Conservation (phyloP, 805 yeast genomes). For the Monosporozyma siamensis region DNA sequence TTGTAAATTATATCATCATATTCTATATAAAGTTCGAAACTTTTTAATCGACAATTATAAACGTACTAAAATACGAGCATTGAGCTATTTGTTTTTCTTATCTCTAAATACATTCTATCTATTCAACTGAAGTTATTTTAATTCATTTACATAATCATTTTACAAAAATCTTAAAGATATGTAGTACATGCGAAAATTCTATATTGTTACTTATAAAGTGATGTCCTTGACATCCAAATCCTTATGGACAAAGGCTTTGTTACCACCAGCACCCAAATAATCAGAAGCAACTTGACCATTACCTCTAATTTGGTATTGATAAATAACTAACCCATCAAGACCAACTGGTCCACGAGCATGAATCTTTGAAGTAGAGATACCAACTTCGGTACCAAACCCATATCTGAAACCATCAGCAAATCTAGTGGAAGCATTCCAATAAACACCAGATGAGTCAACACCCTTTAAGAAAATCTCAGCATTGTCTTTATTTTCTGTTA, state of each 20-base stretch:
- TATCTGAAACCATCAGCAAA: conserved; percentile 98
- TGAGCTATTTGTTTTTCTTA: too few relatives aligned
- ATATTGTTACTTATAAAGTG: conserved; percentile 12
- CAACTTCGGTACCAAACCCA: conserved; percentile 98
- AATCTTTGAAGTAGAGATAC: conserved; percentile 91
- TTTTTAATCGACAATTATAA: not conserved
- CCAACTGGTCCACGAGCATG: conserved; percentile 99
- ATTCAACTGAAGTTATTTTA: too few relatives aligned
- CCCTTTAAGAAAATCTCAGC: conserved; percentile 78
- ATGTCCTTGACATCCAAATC: conserved; percentile 37
- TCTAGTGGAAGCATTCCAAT: conserved; percentile 95
- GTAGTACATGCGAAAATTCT: too few relatives aligned
- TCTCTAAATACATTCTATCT: too few relatives aligned
- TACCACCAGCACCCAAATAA: conserved; percentile 89
- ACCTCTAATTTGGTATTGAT: conserved; percentile 89
- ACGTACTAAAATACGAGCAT: too few relatives aligned
- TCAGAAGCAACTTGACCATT: conserved; percentile 88
- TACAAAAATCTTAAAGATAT: too few relatives aligned
- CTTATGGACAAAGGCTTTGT: conserved; percentile 65
- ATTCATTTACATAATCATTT: too few relatives aligned
- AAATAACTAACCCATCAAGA: conserved; percentile 89
- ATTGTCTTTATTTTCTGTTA: conserved; percentile 60
- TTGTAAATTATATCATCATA: conserved; percentile 2
- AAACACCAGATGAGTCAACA: conserved; percentile 91
- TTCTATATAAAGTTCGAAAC: not conserved